Evolutionary conservation across 176 grass and related monocot genomes (phyloP), one percentile per base, ranked within the genome.

Genomic region (Cocos nucifera): DNA sequence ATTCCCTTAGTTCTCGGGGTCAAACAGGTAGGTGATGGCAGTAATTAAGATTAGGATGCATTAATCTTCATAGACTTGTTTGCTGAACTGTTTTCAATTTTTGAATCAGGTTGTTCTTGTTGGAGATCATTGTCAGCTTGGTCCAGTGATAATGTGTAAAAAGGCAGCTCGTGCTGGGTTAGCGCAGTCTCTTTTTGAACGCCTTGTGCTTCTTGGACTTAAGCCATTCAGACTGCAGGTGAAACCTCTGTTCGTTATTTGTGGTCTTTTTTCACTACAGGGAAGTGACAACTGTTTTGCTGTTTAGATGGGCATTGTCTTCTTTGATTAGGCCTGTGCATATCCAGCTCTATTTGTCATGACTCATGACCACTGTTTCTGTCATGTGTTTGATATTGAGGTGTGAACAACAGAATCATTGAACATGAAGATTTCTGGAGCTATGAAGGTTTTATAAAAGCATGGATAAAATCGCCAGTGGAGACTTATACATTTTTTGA

Each of bases 121-220:
- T 51, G 94, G 94, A 70, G 94, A 99, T 75, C 94, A 99, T 80
- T 93, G 94, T 58, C 94, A 99, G 77, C 69, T 99, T 23, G 94
- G 94, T 51, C 94, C 94, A 53, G 94, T 99, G 27, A 99, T 93
- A 54, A 99, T 99, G 94, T 99, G 94, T 81, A 99, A 99, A 89
- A 99, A 89, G 67, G 94, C 94, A 51, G 94, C 94, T 22, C 88
- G 94, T 61, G 94, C 94, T 58, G 88, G 94, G 19, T 70, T 98
- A 65, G 94, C 94, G 32, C 88, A 89, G 71, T 98, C 94, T 62
- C 79, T 98, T 21, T 98, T 98, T 77, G 94, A 98, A 59, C 85
- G 94, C 17, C 94, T 98, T 69, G 88, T 98, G 69, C 83, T 93
- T 53, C 88, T 98, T 76, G 94, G 88, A 58, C 80, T 92, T 54